Conservation (phyloP, 176 grass and related monocot species). For the barley (Hordeum vulgare) region MorexV3_pseudomolecules_assembly NC_058522.1:543502193-543502692, state of each 20-base stretch:
- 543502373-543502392: constrained; percentile 46
- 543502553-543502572: constrained; percentile 64
- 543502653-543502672: constrained; percentile 55
- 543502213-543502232: constrained; percentile 92
- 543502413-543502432: constrained; percentile 46
- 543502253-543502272: constrained; percentile 77
- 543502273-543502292: constrained; percentile 84
- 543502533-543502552: constrained; percentile 41
- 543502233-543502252: constrained; percentile 81
- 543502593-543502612: constrained; percentile 73
- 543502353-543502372: constrained; percentile 73
- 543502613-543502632: constrained; percentile 57
- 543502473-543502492: constrained; percentile 31
- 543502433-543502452: constrained; percentile 58
- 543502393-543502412: constrained; percentile 30
- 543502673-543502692: constrained; percentile 79
- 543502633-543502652: constrained; percentile 81
- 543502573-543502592: constrained; percentile 91
- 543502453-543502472: constrained; percentile 63
- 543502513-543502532: constrained; percentile 81
- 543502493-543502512: constrained; percentile 40
- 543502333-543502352: constrained; percentile 84
- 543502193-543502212: constrained; percentile 59
- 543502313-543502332: constrained; percentile 37
- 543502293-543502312: constrained; percentile 55